Evolutionary conservation across 2,329 filamentous ascomycete species (phyloP), one percentile per base, ranked within the genome.

Genomic region (Verticillium klebahnii): DNA sequence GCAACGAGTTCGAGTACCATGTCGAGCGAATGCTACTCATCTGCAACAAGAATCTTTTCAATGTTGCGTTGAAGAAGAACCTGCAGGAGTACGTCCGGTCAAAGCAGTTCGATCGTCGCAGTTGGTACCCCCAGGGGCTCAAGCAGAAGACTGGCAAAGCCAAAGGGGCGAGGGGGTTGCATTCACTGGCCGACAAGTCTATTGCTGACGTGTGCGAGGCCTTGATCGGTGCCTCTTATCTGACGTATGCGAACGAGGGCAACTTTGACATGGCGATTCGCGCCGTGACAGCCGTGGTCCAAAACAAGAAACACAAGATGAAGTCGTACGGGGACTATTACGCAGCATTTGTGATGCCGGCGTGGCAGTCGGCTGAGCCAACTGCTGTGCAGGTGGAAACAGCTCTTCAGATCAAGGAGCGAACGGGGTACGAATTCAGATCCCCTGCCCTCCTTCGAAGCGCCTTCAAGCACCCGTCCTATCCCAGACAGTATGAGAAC

Each of bases 171-270:
- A 78, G 77, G 31, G 74, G 78, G 6, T 82, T 77, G 11, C 93
- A 97, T 70, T 78, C 77, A 0, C 82, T 99, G 2, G 89, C 88
- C 0, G 91, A 97, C 75, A 99, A 99, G 78, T 90, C 90, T 1
- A 89, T 97, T 69, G 94, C 95, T 3, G 95, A 98, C 74, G 93
- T 98, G 0, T 97, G 92, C 64, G 95, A 98, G 72, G 94, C 95
- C 0, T 77, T 97, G 61, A 98, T 99, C 57, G 95, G 94, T 6
- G 95, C 94, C 2, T 89, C 93, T 0, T 87, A 89, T 59, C 74
- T 90, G 45, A 82, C 80, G 0, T 75, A 75, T 3, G 70, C 74
- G 40, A 69, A 75, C 8, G 68, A 77, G 5, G 69, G 69, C 1
- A 71, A 76, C 62, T 82, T 88, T 69, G 82, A 89, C 69, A 71